Percentiles rank a stretch among this genome's conserved stretches.
Conservation (phyloP, 495 filamentous ascomycete species). For the Annulohypoxylon maeteangense region DNA sequence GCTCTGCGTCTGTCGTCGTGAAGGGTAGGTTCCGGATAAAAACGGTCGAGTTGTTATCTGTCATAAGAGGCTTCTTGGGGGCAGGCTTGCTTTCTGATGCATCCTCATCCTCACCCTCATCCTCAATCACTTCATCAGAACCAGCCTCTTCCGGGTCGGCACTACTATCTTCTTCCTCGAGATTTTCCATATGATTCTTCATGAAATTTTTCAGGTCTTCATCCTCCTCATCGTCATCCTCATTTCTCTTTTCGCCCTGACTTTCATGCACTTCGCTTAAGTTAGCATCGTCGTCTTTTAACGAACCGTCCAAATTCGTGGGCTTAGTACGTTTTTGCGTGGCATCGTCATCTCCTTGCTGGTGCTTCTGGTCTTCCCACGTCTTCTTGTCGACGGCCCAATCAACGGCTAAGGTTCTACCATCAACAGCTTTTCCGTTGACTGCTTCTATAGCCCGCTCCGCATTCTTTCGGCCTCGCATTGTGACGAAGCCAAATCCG, state of each 20-base stretch:
- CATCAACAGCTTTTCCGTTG: conserved; percentile 92
- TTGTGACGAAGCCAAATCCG: conserved; percentile 92
- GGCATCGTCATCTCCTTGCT: conserved; percentile 46
- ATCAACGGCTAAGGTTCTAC: conserved; percentile 87
- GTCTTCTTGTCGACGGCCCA: conserved; percentile 93
- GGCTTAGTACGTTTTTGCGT: conserved; percentile 48
- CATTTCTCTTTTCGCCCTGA: conserved; percentile 46
- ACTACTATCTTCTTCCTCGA: conserved; percentile 63
- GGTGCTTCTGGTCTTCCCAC: conserved; percentile 73
- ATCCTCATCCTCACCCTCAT: conserved; percentile 54
- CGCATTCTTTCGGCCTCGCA: conserved; percentile 89
- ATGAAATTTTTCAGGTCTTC: conserved; percentile 56
- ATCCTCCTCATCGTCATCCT: conserved; percentile 51
- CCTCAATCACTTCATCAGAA: conserved; percentile 47
- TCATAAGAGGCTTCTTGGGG: conserved; percentile 50
- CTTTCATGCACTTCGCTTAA: conserved; percentile 31
- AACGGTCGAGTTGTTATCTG: conserved; percentile 75
- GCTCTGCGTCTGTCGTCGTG: conserved; percentile 77
- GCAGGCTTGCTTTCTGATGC: conserved; percentile 51
- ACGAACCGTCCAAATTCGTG: conserved; percentile 45
- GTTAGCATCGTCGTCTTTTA: conserved; percentile 49
- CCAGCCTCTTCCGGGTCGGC: conserved; percentile 57
- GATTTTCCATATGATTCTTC: conserved; percentile 58
- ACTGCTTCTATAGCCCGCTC: conserved; percentile 84
- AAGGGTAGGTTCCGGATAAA: conserved; percentile 98